phyloP scores from a whole-genome alignment of 1,284 basidiomycete genomes.

The Marasmius sp. region DNA sequence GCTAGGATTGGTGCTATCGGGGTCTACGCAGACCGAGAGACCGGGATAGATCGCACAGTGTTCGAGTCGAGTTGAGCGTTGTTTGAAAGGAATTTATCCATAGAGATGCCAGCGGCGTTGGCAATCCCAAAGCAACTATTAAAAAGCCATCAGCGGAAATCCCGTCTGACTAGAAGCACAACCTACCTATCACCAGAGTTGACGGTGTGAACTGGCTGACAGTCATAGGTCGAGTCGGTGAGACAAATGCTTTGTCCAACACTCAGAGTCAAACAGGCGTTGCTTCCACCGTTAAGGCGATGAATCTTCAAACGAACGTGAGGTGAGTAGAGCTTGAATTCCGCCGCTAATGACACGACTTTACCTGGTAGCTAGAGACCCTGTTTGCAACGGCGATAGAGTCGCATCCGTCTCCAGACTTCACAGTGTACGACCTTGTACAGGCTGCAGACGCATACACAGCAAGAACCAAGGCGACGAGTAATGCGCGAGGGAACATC shows the following conservation, averaged over 20 bases:
- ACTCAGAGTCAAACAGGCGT: background rate
- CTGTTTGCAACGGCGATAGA: background rate
- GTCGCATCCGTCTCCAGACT: background rate
- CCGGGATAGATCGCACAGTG: background rate
- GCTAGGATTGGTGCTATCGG: background rate
- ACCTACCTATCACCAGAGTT: background rate
- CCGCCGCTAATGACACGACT: background rate
- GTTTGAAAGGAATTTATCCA: constrained; percentile 1
- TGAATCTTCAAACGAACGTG: background rate
- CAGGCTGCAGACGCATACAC: background rate
- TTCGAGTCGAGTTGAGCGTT: constrained; percentile 2
- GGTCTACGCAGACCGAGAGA: background rate
- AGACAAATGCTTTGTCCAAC: background rate
- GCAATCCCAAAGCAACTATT: background rate
- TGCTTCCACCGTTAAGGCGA: background rate
- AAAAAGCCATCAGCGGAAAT: background rate
- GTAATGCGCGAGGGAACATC: background rate
- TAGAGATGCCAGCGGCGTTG: background rate
- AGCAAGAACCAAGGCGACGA: background rate
- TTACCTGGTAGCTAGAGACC: constrained; percentile 1
- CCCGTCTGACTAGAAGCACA: background rate
- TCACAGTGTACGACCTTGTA: constrained; percentile 1
- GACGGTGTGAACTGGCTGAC: background rate
- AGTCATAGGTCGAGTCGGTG: background rate
- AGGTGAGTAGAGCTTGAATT: background rate